Evolutionary conservation across 495 filamentous ascomycete genomes (phyloP).

Genomic region (Trichoderma orchidacearum): DNA sequence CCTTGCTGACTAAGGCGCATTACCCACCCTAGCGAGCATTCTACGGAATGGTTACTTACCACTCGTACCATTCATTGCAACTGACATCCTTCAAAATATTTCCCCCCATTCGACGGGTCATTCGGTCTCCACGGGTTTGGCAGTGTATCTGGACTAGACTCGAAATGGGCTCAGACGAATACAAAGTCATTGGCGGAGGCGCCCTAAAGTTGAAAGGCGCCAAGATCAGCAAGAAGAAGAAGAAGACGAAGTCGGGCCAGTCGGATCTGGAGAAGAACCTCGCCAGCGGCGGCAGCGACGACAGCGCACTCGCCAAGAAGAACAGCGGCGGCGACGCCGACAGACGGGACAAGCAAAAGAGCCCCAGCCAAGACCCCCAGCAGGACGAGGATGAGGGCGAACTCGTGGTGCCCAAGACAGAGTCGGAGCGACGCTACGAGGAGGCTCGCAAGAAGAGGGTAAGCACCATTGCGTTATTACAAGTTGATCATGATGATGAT

Average conservation of each 20-base stretch:
- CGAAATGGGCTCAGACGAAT: constrained; percentile 52
- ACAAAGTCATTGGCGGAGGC: constrained; percentile 48
- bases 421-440: constrained; percentile 68
- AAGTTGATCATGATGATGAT: too few species aligned
- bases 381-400: constrained; percentile 9
- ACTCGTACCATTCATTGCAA: too few species aligned
- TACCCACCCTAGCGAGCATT: too few species aligned
- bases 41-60: too few species aligned
- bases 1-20: neutral
- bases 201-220: constrained; percentile 71
- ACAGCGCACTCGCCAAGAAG: constrained; percentile 6
- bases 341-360: constrained; percentile 9
- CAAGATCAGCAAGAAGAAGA: constrained; percentile 47
- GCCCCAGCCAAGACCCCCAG: constrained; percentile 2
- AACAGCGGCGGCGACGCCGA: constrained; percentile 7
- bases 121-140: too few species aligned
- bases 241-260: constrained; percentile 33
- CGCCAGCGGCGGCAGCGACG: constrained; percentile 9
- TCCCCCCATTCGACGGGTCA: too few species aligned
- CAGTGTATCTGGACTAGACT: too few species aligned
- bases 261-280: constrained; percentile 22
- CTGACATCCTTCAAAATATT: too few species aligned
- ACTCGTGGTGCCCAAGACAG: constrained; percentile 49
- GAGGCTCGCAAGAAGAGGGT: constrained; percentile 71
- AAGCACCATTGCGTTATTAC: constrained; percentile 16